Evolutionary conservation across 768 basidiomycete species (phyloP).

Genomic region (Pisolithus marmoratus): DNA sequence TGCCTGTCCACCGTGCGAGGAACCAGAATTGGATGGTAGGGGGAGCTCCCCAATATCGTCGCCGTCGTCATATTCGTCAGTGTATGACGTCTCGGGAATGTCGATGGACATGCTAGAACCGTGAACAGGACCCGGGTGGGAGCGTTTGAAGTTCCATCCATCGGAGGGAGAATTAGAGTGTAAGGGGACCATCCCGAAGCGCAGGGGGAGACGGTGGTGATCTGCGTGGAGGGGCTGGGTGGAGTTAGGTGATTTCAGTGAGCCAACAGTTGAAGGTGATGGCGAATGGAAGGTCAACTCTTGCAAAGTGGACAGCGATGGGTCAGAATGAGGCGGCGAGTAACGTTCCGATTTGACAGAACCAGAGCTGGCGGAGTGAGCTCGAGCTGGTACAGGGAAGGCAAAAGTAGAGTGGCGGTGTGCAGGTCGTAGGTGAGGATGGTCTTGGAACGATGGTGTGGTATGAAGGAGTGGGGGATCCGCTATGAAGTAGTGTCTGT

Average conservation of each 20-base stretch:
- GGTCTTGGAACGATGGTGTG: background rate
- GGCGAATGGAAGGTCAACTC: constrained; percentile 22
- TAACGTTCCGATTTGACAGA: constrained; percentile 27
- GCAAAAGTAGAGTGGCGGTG: constrained; percentile 7
- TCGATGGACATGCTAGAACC: constrained; percentile 16
- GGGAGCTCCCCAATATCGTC: constrained; percentile 48
- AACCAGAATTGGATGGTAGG: constrained; percentile 15
- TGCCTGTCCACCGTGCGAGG: constrained; percentile 13
- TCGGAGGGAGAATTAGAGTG: constrained; percentile 9
- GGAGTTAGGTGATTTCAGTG: background rate
- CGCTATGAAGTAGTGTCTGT: constrained; percentile 10
- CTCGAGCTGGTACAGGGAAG: background rate
- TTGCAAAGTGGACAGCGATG: constrained; percentile 16
- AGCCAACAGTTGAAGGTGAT: background rate
- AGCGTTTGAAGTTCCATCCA: constrained; percentile 19
- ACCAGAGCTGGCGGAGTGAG: constrained; percentile 5
- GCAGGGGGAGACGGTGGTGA: constrained; percentile 10
- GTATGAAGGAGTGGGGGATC: background rate
- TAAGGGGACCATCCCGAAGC: constrained; percentile 24
- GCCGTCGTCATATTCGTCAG: constrained; percentile 60
- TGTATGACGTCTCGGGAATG: constrained; percentile 37
- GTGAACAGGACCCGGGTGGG: constrained; percentile 6
- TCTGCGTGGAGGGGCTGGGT: background rate
- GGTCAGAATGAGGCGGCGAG: constrained; percentile 16
- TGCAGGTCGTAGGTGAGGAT: background rate